Percentiles rank a stretch among this genome's conserved stretches.
Evolutionary conservation across 2,329 filamentous ascomycete genomes (phyloP).

Genomic region (Stachybotrys echinatus): DNA sequence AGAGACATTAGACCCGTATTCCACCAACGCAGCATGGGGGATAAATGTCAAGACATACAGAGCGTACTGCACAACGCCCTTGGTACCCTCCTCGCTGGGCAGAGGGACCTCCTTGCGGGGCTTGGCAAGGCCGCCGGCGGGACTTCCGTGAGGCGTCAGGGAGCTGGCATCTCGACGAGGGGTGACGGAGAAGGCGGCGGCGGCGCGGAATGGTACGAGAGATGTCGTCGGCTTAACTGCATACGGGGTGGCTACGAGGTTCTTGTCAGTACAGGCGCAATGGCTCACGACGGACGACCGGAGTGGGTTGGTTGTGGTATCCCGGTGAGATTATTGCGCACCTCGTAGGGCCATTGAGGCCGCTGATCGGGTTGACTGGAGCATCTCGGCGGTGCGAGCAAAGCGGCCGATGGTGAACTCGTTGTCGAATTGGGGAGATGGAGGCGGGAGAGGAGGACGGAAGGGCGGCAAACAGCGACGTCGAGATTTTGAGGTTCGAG

Average conservation of each 20-base stretch:
- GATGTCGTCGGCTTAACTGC: slow-evolving; percentile 62
- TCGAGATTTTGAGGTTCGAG: slow-evolving; percentile 11
- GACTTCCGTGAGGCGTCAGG: slow-evolving; percentile 47
- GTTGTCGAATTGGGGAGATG: not conserved
- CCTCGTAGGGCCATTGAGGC: slow-evolving; percentile 49
- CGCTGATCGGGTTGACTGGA: slow-evolving; percentile 43
- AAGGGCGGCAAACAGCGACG: slow-evolving; percentile 10
- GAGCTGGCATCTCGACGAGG: slow-evolving; percentile 59
- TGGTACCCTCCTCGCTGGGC: slow-evolving; percentile 72
- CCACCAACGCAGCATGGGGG: not conserved
- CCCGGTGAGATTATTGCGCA: slow-evolving; percentile 19
- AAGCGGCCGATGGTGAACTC: not conserved
- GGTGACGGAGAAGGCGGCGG: slow-evolving; percentile 60
- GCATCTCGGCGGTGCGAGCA: slow-evolving; percentile 29
- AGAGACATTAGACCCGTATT: slow-evolving; percentile 3
- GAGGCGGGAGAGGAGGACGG: slow-evolving; percentile 11
- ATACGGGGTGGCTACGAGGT: not conserved
- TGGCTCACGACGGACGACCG: not conserved
- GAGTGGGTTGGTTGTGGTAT: not conserved
- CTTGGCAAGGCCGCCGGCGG: slow-evolving; percentile 47
- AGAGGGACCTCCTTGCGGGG: slow-evolving; percentile 68
- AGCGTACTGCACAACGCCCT: slow-evolving; percentile 78
- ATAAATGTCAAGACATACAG: slow-evolving; percentile 54
- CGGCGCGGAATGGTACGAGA: slow-evolving; percentile 58
- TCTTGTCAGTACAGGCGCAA: no score